Evolutionary conservation across 208 protist species (phyloP).

Genomic region (Trypanosoma rangeli): DNA sequence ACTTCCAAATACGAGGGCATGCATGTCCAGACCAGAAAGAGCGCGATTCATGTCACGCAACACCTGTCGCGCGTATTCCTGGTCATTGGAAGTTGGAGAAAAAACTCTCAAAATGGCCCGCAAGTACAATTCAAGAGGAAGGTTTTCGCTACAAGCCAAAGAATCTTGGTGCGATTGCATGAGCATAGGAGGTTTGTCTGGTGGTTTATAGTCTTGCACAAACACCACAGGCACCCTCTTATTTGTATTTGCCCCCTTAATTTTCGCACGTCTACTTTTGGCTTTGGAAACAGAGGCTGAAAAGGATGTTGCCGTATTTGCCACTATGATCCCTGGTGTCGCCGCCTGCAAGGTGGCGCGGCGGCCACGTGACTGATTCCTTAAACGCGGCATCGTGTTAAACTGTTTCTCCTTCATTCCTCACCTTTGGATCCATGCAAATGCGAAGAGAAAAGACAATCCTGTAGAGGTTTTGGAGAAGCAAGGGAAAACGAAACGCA

Average conservation of each 20-base stretch:
- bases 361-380: not conserved
- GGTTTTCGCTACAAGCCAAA: not conserved
- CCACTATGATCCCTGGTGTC: not conserved
- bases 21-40: conserved; percentile 35
- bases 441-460: not conserved
- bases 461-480: no score
- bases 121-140: conserved; percentile 47
- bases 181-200: not conserved
- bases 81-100: conserved; percentile 34
- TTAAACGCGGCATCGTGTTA: not conserved
- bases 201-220: no score
- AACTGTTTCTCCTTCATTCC: not conserved
- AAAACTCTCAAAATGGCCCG: conserved; percentile 46
- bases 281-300: not conserved
- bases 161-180: not conserved
- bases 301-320: not conserved
- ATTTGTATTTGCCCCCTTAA: not conserved
- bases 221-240: not conserved
- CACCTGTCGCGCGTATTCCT: conserved; percentile 34
- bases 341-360: not conserved
- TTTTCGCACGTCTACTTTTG: not conserved
- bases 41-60: conserved; percentile 40
- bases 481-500: no score
- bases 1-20: conserved; percentile 78
- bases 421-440: not conserved